phyloP scores from a whole-genome alignment of 2,329 filamentous ascomycete genomes.

The Talaromyces sp. region DNA sequence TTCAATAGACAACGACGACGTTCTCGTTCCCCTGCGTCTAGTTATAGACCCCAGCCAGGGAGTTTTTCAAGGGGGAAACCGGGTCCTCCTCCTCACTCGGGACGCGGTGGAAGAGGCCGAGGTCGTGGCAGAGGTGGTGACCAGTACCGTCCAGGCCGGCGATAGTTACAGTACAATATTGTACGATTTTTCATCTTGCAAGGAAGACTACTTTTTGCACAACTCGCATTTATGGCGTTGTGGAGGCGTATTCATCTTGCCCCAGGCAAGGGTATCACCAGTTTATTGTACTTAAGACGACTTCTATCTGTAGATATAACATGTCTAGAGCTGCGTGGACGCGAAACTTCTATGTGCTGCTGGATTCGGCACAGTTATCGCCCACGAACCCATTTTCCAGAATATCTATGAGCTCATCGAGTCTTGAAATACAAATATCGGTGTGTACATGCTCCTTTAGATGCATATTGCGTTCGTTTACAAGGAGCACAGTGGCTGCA shows the following conservation, averaged over 20 bases:
- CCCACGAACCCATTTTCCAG: slow-evolving; percentile 71
- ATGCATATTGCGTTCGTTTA: slow-evolving; percentile 72
- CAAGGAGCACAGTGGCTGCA: slow-evolving; percentile 81
- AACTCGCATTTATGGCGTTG: background rate
- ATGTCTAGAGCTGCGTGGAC: background rate
- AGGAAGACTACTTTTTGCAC: too few species aligned
- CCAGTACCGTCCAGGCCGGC: slow-evolving; percentile 25
- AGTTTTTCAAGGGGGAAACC: background rate
- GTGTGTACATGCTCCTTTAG: slow-evolving; percentile 69
- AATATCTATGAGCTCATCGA: slow-evolving; percentile 72
- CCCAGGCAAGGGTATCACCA: background rate
- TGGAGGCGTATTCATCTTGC: background rate
- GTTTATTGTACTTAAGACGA: background rate
- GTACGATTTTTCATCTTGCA: background rate
- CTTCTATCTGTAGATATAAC: background rate
- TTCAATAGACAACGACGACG: slow-evolving; percentile 25
- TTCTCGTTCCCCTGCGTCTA: slow-evolving; percentile 26
- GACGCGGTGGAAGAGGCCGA: slow-evolving; percentile 19
- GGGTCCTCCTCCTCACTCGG: background rate
- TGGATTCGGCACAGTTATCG: slow-evolving; percentile 15
- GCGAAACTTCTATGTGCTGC: background rate
- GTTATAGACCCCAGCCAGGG: background rate
- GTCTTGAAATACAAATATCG: slow-evolving; percentile 63
- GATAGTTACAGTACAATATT: background rate
- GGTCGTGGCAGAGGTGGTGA: slow-evolving; percentile 17